phyloP scores from a whole-genome alignment of 139 green algal genomes.

The Penium margaritaceum region DNA sequence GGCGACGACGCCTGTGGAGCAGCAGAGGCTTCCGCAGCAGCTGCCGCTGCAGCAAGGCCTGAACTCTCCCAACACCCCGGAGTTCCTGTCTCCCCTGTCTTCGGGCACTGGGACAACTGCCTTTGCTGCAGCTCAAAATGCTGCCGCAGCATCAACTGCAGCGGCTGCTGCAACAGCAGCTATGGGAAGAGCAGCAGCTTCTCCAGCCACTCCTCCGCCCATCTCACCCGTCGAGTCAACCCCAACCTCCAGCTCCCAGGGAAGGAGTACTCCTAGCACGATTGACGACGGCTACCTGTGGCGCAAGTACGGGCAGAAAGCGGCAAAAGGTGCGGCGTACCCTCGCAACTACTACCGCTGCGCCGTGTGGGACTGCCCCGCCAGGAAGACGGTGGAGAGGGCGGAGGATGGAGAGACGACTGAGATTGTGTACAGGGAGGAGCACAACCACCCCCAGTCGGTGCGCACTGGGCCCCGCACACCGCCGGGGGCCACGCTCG shows the following conservation, averaged over 20 bases:
- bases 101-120: not conserved
- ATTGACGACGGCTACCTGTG: conserved; percentile 47
- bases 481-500: no score
- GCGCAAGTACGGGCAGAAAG: conserved; percentile 55
- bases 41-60: not conserved
- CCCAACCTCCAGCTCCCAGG: no score
- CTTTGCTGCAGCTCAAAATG: not conserved
- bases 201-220: not conserved
- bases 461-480: no score
- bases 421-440: conserved; percentile 28
- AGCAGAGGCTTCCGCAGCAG: not conserved
- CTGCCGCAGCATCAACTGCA: not conserved
- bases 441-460: conserved; percentile 40
- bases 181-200: not conserved
- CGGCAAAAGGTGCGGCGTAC: conserved; percentile 40
- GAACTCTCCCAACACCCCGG: not conserved
- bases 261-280: no score
- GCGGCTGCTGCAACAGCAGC: not conserved
- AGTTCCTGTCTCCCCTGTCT: not conserved
- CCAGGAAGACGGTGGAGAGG: conserved; percentile 45
- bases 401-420: not conserved
- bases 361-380: conserved; percentile 34
- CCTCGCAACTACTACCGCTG: conserved; percentile 49
- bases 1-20: not conserved
- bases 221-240: no score